These are phyloP conservation scores for Adansonia grandidieri DNA, from an alignment of 441 rosid genomes.

Conservation along the genomic window DNA sequence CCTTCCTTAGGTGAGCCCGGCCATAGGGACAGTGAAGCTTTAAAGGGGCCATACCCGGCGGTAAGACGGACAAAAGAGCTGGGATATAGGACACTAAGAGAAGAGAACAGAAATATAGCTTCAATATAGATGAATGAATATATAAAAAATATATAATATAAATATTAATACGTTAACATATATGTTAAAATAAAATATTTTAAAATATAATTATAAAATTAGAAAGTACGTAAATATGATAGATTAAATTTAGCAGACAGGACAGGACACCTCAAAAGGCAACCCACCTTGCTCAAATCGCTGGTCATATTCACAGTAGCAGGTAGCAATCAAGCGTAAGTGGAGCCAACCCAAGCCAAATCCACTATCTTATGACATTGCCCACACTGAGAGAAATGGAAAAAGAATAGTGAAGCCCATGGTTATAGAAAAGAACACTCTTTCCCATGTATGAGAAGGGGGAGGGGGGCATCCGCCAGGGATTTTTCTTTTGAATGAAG, in stretches of 20 bases:
- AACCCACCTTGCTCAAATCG: slow-evolving; percentile 24
- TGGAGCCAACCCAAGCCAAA: slow-evolving; percentile 35
- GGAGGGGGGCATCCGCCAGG: slow-evolving; percentile 21
- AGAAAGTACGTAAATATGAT: too few species aligned
- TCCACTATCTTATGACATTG: slow-evolving; percentile 33
- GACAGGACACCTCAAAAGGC: slow-evolving; percentile 51
- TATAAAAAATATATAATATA: too few species aligned
- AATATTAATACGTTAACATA: too few species aligned
- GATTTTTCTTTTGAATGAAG: slow-evolving; percentile 29
- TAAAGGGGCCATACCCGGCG: slow-evolving; percentile 42
- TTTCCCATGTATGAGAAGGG: slow-evolving; percentile 34
- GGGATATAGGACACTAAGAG: neutral
- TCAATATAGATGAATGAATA: too few species aligned
- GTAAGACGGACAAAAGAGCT: slow-evolving; percentile 33
- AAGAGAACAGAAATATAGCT: too few species aligned
- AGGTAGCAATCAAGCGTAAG: slow-evolving; percentile 22
- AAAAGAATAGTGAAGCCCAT: slow-evolving; percentile 25
- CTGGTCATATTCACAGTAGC: slow-evolving; percentile 18
- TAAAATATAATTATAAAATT: too few species aligned
- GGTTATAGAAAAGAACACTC: neutral
- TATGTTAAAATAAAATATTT: too few species aligned
- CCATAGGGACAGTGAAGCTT: slow-evolving; percentile 49
- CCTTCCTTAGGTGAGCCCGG: slow-evolving; percentile 24
- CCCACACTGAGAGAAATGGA: slow-evolving; percentile 27
- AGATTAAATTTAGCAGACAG: slow-evolving; percentile 25